Evolutionary conservation across 2,329 filamentous ascomycete species (phyloP), one percentile per base, ranked within the genome.

Genomic region (Pseudogymnoascus sp.): DNA sequence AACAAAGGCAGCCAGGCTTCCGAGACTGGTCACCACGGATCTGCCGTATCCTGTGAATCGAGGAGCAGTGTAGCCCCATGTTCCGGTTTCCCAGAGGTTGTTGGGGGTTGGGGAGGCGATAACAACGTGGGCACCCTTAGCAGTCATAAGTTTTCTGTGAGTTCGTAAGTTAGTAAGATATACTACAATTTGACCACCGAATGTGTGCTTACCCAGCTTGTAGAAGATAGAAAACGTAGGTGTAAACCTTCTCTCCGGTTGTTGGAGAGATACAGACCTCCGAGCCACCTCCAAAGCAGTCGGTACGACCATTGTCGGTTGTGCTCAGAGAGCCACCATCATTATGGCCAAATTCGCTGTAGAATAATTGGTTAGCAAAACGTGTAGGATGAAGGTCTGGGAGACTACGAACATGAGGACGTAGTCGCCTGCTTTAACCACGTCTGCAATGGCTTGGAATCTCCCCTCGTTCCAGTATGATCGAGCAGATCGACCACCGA

Each of bases 381-480:
- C 27, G 15, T 33, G n/a, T 55, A 4, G 8, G n/a, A 55, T 33
- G 31, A 27, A 12, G 27, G 4, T 31, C 27, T 55, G 7, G 39
- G 15, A 5, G 12, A 31, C 13, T 31, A 33, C 45, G 12, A n/a
- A 55, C 45, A 88, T 87, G 62, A 88, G 77, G 1, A 88, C 85
- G 71, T 82, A 85, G 72, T 89, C 86, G 39, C 82, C 83, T 1
- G 76, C 4, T n/a, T 31, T 6, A 61, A 69, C 80, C 66, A 25
- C 68, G 33, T 77, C 73, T 55, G 81, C 79, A 60, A 89, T 80
- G 0, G 76, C 77, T 13, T 78, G 72, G 74, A 89, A 90, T 12
- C 83, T 83, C 7, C 82, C 83, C 73, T 90, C 87, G 58, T 83
- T 80, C 1, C 81, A 86, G 74, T 80, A 90, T 21, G 84, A 87